Conservation (phyloP, 2,329 filamentous ascomycete genomes). For the Epichloe sylvatica region DNA sequence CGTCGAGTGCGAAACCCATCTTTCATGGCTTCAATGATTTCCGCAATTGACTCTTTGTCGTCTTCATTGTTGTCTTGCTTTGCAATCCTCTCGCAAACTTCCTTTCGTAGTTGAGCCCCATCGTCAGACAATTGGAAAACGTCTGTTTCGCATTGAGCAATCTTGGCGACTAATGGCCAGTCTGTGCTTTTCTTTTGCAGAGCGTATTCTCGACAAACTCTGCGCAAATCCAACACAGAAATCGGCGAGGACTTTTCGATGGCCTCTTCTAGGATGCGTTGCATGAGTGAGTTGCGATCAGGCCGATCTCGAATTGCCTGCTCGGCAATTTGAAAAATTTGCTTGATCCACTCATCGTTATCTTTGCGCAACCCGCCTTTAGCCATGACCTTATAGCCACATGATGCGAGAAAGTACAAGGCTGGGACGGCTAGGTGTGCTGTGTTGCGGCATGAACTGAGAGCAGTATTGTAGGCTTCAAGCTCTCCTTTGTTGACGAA, state of each 20-base stretch:
- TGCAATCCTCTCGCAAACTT: slow-evolving; percentile 24
- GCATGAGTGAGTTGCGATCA: slow-evolving; percentile 16
- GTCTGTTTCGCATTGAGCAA: slow-evolving; percentile 33
- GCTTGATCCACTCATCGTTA: slow-evolving; percentile 25
- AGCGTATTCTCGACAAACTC: slow-evolving; percentile 29
- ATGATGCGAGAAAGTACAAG: slow-evolving; percentile 30
- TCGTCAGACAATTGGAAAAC: slow-evolving; percentile 29
- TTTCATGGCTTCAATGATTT: slow-evolving; percentile 29
- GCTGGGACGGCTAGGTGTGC: slow-evolving; percentile 26
- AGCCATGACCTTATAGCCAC: slow-evolving; percentile 11
- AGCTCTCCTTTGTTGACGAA: slow-evolving; percentile 31
- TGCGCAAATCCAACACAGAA: slow-evolving; percentile 26
- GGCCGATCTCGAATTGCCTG: slow-evolving; percentile 11
- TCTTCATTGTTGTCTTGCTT: slow-evolving; percentile 8
- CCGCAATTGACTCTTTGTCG: slow-evolving; percentile 13
- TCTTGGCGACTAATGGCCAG: slow-evolving; percentile 28
- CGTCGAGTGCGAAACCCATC: slow-evolving; percentile 30
- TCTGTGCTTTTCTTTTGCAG: slow-evolving; percentile 21
- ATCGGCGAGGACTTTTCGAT: slow-evolving; percentile 20
- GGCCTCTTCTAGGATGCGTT: slow-evolving; percentile 18
- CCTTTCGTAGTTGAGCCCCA: slow-evolving; percentile 24
- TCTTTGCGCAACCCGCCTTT: slow-evolving; percentile 20
- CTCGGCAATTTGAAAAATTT: slow-evolving; percentile 21
- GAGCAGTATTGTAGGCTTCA: slow-evolving; percentile 26
- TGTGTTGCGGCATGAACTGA: slow-evolving; percentile 24